These are phyloP conservation scores for Eucalyptus shirleyi DNA, from an alignment of 345 rosid genomes.

Conservation along the genomic window DNA sequence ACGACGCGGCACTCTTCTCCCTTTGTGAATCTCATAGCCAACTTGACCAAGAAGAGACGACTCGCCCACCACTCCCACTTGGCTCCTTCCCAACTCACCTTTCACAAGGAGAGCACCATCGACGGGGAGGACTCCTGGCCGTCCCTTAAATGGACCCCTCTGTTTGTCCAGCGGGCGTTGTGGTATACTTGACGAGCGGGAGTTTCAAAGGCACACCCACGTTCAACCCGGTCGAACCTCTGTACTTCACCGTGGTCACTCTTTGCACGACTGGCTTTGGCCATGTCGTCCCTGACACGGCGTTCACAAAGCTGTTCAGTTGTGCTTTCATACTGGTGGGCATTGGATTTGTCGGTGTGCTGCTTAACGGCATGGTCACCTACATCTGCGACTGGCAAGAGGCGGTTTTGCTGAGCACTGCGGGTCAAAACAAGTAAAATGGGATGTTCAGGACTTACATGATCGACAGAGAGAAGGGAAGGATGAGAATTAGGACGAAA, in stretches of 20 bases:
- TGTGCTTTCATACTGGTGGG: slow-evolving; percentile 42
- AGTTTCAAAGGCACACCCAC: slow-evolving; percentile 28
- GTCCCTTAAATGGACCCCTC: slow-evolving; percentile 9
- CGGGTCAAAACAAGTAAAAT: slow-evolving; percentile 32
- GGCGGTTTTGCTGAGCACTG: slow-evolving; percentile 34
- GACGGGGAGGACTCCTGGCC: slow-evolving; percentile 8
- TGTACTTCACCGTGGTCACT: slow-evolving; percentile 55
- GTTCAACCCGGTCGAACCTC: slow-evolving; percentile 33
- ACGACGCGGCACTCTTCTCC: slow-evolving; percentile 16
- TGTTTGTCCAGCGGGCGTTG: slow-evolving; percentile 34
- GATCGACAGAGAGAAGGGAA: slow-evolving; percentile 50
- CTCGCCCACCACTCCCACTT: slow-evolving; percentile 28
- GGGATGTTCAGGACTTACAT: slow-evolving; percentile 25
- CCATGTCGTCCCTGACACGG: slow-evolving; percentile 43
- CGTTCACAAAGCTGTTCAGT: slow-evolving; percentile 44
- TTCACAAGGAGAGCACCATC: slow-evolving; percentile 4
- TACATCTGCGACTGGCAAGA: slow-evolving; percentile 59
- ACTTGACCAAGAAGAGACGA: slow-evolving; percentile 21
- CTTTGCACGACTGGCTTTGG: slow-evolving; percentile 64
- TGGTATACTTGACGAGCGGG: slow-evolving; percentile 10
- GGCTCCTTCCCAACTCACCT: slow-evolving; percentile 38
- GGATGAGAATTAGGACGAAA: slow-evolving; percentile 56
- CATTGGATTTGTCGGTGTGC: slow-evolving; percentile 43
- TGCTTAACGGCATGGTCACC: slow-evolving; percentile 43
- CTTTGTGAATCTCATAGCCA: slow-evolving; percentile 24